phyloP scores from a whole-genome alignment of 2,329 filamentous ascomycete species.

The Botrytis porri region DNA sequence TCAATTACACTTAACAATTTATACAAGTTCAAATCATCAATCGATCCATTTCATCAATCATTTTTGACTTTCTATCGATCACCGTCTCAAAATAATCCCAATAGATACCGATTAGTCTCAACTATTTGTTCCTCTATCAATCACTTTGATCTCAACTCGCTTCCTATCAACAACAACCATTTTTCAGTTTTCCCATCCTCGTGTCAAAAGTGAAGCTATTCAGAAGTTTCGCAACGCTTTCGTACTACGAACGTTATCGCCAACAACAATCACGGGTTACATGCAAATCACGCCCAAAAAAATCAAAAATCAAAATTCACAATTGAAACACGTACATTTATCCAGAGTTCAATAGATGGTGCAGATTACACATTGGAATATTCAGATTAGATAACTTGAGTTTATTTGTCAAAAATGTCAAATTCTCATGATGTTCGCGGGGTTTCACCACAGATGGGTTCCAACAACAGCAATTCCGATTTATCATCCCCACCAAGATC shows the following conservation, averaged over 20 bases:
- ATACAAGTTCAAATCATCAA: slow-evolving; percentile 27
- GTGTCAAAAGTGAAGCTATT: slow-evolving; percentile 36
- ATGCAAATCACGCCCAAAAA: not conserved
- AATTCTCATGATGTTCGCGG: slow-evolving; percentile 17
- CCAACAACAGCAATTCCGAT: slow-evolving; percentile 39
- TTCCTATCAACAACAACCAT: slow-evolving; percentile 15
- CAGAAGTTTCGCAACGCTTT: slow-evolving; percentile 22
- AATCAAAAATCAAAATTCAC: not conserved
- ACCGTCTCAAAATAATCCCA: slow-evolving; percentile 22
- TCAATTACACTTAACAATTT: slow-evolving; percentile 19
- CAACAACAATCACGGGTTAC: slow-evolving; percentile 16
- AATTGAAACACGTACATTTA: not conserved
- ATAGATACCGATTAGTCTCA: slow-evolving; percentile 23
- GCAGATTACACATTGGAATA: not conserved
- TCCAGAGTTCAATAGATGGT: not conserved
- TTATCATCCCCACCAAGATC: slow-evolving; percentile 53
- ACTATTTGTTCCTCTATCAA: slow-evolving; percentile 5
- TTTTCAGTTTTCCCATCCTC: slow-evolving; percentile 24
- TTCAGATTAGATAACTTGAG: not conserved
- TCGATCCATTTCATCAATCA: slow-evolving; percentile 32
- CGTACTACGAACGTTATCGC: slow-evolving; percentile 13
- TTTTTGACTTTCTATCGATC: slow-evolving; percentile 25
- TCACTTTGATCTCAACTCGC: slow-evolving; percentile 11
- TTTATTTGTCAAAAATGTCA: slow-evolving; percentile 10
- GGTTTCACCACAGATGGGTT: slow-evolving; percentile 18